Conservation (phyloP, 495 filamentous ascomycete species). For the Tuber borchii region DNA sequence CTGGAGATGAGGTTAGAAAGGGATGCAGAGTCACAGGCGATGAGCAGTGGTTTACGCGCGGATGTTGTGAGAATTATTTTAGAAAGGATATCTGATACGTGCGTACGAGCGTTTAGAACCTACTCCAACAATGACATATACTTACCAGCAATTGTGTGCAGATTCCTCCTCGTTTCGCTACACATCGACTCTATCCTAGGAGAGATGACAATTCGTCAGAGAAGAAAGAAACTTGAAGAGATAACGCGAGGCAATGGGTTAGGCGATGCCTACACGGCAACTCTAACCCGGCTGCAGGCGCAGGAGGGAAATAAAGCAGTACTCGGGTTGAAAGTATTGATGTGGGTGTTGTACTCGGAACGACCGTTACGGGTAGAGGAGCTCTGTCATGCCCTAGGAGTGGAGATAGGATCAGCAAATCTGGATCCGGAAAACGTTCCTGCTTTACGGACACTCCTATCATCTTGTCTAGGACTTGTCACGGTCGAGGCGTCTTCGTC, state of each 20-base stretch:
- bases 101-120: too few relatives aligned
- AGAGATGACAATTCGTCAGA: not conserved
- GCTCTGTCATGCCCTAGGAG: not conserved
- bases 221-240: not conserved
- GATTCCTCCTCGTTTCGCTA: not conserved
- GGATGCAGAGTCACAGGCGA: too few relatives aligned
- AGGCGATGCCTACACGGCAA: not conserved
- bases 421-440: not conserved
- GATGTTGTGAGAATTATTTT: too few relatives aligned
- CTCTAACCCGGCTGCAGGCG: not conserved
- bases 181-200: not conserved
- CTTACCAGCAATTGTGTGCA: too few relatives aligned
- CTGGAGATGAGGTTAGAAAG: too few relatives aligned
- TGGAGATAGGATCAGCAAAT: too few relatives aligned
- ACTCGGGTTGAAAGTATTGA: not conserved
- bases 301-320: not conserved
- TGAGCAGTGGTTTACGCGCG: too few relatives aligned
- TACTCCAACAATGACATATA: too few relatives aligned
- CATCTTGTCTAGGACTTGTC: not conserved
- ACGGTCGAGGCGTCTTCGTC: not conserved
- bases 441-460: not conserved
- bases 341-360: not conserved
- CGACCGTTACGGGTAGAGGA: not conserved
- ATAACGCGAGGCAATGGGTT: not conserved
- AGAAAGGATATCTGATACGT: too few relatives aligned